These are phyloP conservation scores for Coemansia furcata DNA, from an alignment of 192 early-diverging fungal genomes.

Conservation along the genomic window DNA sequence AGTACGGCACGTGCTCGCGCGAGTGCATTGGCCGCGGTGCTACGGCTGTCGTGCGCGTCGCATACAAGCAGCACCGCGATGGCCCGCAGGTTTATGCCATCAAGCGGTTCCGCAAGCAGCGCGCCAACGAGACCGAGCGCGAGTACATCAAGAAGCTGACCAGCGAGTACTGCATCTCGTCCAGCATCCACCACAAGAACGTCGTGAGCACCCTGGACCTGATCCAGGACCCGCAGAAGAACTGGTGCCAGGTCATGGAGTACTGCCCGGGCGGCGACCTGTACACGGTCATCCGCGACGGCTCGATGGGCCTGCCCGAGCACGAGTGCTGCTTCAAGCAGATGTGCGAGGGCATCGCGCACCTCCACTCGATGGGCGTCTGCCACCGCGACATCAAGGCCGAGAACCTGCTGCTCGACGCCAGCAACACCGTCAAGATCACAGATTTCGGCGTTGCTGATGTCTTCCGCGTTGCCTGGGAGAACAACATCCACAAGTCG, in stretches of 20 bases:
- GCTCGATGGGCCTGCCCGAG: conserved; percentile 74
- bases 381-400: conserved; percentile 85
- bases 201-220: conserved; percentile 94
- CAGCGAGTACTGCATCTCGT: conserved; percentile 93
- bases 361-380: conserved; percentile 93
- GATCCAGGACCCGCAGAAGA: conserved; percentile 85
- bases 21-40: conserved; percentile 85
- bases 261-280: conserved; percentile 94
- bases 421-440: conserved; percentile 82
- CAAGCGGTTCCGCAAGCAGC: conserved; percentile 89
- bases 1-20: conserved; percentile 79
- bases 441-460: conserved; percentile 98
- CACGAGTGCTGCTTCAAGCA: conserved; percentile 94
- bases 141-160: conserved; percentile 95
- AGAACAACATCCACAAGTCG: conserved; percentile 71
- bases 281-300: conserved; percentile 72
- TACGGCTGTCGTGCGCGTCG: conserved; percentile 87
- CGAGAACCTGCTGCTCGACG: conserved; percentile 87
- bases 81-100: conserved; percentile 75
- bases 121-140: conserved; percentile 84
- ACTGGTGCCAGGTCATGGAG: conserved; percentile 80
- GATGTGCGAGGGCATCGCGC: conserved; percentile 81
- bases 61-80: conserved; percentile 67
- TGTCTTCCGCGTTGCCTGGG: conserved; percentile 90
- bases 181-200: conserved; percentile 85